Conservation (phyloP, 2,329 filamentous ascomycete species). For the Mycosphaerella sp. region DNA sequence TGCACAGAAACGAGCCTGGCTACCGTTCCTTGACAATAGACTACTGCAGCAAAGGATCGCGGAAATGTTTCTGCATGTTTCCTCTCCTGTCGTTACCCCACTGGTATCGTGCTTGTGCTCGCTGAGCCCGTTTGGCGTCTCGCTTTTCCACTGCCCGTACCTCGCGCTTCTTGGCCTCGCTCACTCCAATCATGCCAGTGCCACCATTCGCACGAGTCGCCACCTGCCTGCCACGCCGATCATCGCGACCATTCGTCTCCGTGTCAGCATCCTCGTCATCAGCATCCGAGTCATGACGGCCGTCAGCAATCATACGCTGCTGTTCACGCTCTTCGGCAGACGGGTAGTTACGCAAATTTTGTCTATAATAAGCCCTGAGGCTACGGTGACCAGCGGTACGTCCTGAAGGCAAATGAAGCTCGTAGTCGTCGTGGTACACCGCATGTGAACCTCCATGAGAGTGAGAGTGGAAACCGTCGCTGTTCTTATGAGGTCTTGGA, state of each 20-base stretch:
- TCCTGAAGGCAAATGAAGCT: constrained; percentile 86
- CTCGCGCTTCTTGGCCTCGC: constrained; percentile 65
- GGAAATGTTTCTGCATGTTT: constrained; percentile 73
- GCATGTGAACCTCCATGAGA: constrained; percentile 66
- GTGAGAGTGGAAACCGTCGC: constrained; percentile 74
- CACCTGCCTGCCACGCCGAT: constrained; percentile 35
- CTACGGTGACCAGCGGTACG: constrained; percentile 86
- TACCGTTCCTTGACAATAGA: not conserved
- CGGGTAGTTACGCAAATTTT: constrained; percentile 83
- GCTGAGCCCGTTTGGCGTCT: constrained; percentile 57
- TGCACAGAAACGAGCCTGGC: not conserved
- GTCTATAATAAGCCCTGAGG: constrained; percentile 78
- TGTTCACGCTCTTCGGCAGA: constrained; percentile 67
- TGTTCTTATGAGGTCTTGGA: constrained; percentile 64
- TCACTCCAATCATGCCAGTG: constrained; percentile 68
- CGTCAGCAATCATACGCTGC: constrained; percentile 53
- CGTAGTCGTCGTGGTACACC: constrained; percentile 86
- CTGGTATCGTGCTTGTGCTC: constrained; percentile 49
- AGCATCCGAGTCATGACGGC: constrained; percentile 42
- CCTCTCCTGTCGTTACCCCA: constrained; percentile 64
- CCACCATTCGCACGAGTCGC: constrained; percentile 66
- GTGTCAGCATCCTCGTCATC: constrained; percentile 40
- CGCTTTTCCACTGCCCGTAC: constrained; percentile 62
- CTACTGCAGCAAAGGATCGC: constrained; percentile 46
- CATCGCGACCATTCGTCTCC: constrained; percentile 21